Percentiles rank a stretch among this genome's conserved stretches.
phyloP scores from a whole-genome alignment of 495 filamentous ascomycete species.

The Cenococcum geophilum region DNA sequence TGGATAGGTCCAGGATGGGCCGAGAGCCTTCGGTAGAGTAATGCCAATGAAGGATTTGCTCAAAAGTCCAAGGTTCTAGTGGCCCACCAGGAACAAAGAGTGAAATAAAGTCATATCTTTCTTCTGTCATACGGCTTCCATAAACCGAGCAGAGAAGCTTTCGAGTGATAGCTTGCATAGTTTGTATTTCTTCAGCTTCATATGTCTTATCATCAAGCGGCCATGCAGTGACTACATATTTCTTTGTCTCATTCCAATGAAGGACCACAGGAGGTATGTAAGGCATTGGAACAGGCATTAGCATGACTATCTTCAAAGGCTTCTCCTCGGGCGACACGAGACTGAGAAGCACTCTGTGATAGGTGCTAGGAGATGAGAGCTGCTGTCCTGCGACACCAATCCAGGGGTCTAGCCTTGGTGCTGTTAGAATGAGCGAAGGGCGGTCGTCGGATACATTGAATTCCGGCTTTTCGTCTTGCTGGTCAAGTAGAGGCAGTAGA shows the following conservation, averaged over 20 bases:
- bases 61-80: neutral
- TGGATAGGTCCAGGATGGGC: conserved; percentile 3
- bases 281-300: conserved; percentile 39
- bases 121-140: conserved; percentile 26
- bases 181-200: conserved; percentile 7
- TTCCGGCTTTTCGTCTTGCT: conserved; percentile 35
- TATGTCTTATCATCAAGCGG: neutral
- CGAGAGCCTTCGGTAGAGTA: neutral
- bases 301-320: conserved; percentile 33
- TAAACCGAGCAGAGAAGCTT: conserved; percentile 38
- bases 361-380: conserved; percentile 36
- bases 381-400: conserved; percentile 52
- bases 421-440: conserved; percentile 46
- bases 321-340: conserved; percentile 29
- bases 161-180: conserved; percentile 28
- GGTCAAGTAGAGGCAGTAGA: conserved; percentile 56
- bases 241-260: conserved; percentile 43
- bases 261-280: conserved; percentile 36
- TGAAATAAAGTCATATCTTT: conserved; percentile 35
- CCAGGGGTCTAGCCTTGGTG: conserved; percentile 61
- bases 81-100: conserved; percentile 31
- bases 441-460: conserved; percentile 16
- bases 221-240: conserved; percentile 17
- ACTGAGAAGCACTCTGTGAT: conserved; percentile 37
- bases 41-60: conserved; percentile 7